Base-by-base conservation (phyloP, 2,329 filamentous ascomycete species). In the Atkinsonella hypoxylon region DNA sequence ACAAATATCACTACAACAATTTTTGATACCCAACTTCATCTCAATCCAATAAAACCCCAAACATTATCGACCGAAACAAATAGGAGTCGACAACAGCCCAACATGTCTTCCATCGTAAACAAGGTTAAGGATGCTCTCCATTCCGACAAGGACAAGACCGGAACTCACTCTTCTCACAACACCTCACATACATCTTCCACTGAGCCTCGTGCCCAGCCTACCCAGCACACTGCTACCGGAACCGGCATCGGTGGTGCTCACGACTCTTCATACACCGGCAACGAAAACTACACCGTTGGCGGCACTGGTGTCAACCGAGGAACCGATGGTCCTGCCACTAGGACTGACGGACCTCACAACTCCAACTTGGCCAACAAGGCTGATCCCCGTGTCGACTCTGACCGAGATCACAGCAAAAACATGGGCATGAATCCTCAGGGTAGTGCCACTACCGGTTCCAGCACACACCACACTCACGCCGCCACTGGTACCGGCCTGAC, bases 71-170 rank as follows among this genome's bases (percentile, higher is more conserved):
- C 26, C 26, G 1, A 26, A 26, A 7, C 26, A 26, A 22, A 26
- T 26, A 4, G 7, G 5, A 26, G 26, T 26, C 26, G 3, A 17
- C 22, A 40, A 49, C 13, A 45, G 26, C 51, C 46, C 52, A 31
- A 41, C 61, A 81, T 80, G 77, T 78, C 77, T 65, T 65, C 66
- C 58, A 67, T 81, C 60, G 64, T 79, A 61, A 74, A 80, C 71
- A 80, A 80, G 67, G 72, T 79, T 64, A 80, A 80, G 73, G 75
- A 79, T 4, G 74, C 69, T 55, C 63, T 79, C 52, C 61, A 68
- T 59, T 66, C 69, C 54, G 69, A 74, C 64, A 68, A 73, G 36
- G 50, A 55, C 55, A 58, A 30, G 41, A 49, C 41, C 12, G 26
- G 26, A 26, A 43, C 26, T 7, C 42, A 47, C 31, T 44, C 50